Conservation (phyloP, 108 stramenopile species). For the Pseudonitzschia delicatissima region DNA sequence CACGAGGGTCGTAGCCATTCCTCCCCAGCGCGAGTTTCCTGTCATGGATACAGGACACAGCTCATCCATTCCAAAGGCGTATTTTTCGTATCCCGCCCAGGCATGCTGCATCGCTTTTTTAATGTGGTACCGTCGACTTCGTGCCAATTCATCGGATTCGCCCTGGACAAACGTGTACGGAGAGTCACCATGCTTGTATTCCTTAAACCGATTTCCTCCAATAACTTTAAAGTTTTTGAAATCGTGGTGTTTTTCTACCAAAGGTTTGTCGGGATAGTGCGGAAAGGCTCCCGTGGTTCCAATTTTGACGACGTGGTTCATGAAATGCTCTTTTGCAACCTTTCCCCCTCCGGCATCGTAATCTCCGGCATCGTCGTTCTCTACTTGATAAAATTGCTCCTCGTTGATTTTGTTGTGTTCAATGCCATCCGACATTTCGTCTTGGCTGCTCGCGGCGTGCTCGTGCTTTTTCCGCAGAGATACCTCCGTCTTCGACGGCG, state of each 20-base stretch:
- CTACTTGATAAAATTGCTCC: no score
- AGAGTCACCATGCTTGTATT: constrained; percentile 50
- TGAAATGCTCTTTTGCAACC: constrained; percentile 2
- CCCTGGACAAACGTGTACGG: constrained; percentile 21
- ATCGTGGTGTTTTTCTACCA: constrained; percentile 33
- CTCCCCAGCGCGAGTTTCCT: constrained; percentile 72
- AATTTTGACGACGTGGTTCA: constrained; percentile 8
- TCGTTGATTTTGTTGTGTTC: no score
- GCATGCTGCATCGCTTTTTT: constrained; percentile 72
- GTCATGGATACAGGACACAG: constrained; percentile 52
- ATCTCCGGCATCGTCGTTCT: no score
- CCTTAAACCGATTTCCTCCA: constrained; percentile 58
- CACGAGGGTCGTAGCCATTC: constrained; percentile 90
- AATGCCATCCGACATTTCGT: no score
- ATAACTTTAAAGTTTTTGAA: constrained; percentile 34
- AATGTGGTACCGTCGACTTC: constrained; percentile 59
- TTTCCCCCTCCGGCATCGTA: constrained; percentile 54
- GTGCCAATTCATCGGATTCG: constrained; percentile 62
- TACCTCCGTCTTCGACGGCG: no score
- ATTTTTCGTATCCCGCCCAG: constrained; percentile 66
- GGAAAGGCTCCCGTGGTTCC: constrained; percentile 27
- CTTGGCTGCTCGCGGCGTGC: no score
- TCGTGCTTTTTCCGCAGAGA: no score
- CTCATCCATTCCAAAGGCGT: constrained; percentile 86
- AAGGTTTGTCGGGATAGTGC: constrained; percentile 19